Percentiles rank a stretch among this genome's conserved stretches.
Evolutionary conservation across 495 filamentous ascomycete species (phyloP).

Genomic region (Neurospora sp.): DNA sequence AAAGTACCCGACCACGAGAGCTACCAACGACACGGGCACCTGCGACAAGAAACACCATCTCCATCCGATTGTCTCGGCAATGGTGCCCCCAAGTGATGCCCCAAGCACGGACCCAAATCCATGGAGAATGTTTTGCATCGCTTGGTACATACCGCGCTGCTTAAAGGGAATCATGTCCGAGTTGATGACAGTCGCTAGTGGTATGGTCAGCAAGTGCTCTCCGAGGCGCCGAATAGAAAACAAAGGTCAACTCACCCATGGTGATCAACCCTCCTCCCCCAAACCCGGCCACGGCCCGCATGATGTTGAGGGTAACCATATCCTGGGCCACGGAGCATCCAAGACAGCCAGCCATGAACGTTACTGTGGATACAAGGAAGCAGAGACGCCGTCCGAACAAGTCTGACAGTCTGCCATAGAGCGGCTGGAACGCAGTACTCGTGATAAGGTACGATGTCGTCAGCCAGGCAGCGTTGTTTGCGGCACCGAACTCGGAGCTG

Average conservation of each 20-base stretch:
- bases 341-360: constrained; percentile 37
- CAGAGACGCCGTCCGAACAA: constrained; percentile 44
- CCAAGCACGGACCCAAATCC: too few relatives aligned
- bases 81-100: too few relatives aligned
- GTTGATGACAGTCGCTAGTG: too few relatives aligned
- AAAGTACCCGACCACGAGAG: constrained; percentile 43
- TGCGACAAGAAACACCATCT: constrained; percentile 31
- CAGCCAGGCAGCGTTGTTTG: constrained; percentile 51
- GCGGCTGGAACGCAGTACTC: constrained; percentile 53
- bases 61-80: too few relatives aligned
- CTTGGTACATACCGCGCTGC: too few relatives aligned
- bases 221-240: not conserved
- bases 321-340: constrained; percentile 35
- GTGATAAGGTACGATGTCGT: constrained; percentile 67
- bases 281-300: constrained; percentile 43
- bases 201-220: constrained; percentile 2
- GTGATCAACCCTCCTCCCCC: constrained; percentile 53
- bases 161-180: too few relatives aligned
- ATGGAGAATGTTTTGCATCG: too few relatives aligned
- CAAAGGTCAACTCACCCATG: constrained; percentile 38
- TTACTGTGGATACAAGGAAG: constrained; percentile 38
- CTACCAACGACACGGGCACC: constrained; percentile 45
- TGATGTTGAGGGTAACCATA: constrained; percentile 31
- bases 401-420: constrained; percentile 39
- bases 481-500: constrained; percentile 43